Percentiles rank a stretch among this genome's conserved stretches.
These are phyloP conservation scores for Phytopythium oedochilum DNA, from an alignment of 352 stramenopile genomes.

Conservation along the genomic window DNA sequence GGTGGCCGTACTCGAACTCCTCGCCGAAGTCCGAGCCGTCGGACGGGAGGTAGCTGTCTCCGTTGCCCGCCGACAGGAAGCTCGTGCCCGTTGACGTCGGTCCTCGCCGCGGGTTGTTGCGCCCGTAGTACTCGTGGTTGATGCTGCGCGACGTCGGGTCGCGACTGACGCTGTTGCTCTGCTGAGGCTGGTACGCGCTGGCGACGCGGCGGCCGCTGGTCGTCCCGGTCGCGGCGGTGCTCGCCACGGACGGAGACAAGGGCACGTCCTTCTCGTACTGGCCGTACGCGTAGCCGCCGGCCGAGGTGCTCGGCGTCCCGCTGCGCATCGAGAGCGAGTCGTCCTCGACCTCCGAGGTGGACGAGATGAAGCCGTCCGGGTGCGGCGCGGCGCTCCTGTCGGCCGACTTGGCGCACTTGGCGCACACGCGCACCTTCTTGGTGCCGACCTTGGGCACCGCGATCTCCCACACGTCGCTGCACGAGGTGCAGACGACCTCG, in stretches of 20 bases:
- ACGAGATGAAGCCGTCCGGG: background rate
- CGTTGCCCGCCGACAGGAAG: constrained; percentile 5
- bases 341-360: constrained; percentile 8
- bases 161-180: background rate
- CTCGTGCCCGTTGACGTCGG: constrained; percentile 1
- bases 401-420: constrained; percentile 33
- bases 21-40: constrained; percentile 2
- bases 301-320: constrained; percentile 10
- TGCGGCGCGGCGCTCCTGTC: constrained; percentile 25
- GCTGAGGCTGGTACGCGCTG: background rate
- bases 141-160: constrained; percentile 3
- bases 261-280: constrained; percentile 12
- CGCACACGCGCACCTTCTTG: constrained; percentile 58
- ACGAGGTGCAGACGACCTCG: constrained; percentile 65
- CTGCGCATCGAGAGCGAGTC: constrained; percentile 16
- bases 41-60: background rate
- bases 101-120: constrained; percentile 3
- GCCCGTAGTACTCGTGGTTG: background rate
- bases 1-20: constrained; percentile 4
- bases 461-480: constrained; percentile 54
- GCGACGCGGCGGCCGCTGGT: background rate
- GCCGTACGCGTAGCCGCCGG: constrained; percentile 22
- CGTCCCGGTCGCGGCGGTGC: background rate
- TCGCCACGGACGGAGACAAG: constrained; percentile 10
- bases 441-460: constrained; percentile 34